These are phyloP conservation scores for Verbascum thapsus DNA, from an alignment of 257 asterid species.

Conservation along the genomic window DNA sequence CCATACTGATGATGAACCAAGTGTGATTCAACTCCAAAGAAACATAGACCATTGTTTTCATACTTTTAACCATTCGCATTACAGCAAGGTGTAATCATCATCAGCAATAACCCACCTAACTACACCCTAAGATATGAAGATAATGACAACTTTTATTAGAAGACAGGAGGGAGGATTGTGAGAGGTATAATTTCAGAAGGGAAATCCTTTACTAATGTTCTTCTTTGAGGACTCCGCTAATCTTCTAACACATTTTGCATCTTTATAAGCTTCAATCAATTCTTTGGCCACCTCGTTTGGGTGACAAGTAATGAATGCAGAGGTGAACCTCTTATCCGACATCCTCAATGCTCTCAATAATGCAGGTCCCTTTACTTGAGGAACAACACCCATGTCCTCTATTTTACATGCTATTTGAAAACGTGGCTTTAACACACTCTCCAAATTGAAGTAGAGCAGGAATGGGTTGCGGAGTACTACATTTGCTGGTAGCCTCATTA, in stretches of 20 bases:
- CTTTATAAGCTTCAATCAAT: slow-evolving; percentile 43
- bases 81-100: too few species aligned
- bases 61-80: too few species aligned
- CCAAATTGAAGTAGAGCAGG: slow-evolving; percentile 58
- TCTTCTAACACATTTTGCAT: slow-evolving; percentile 59
- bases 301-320: slow-evolving; percentile 61
- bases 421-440: slow-evolving; percentile 63
- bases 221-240: slow-evolving; percentile 78
- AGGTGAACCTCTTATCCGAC: slow-evolving; percentile 64
- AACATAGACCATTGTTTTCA: too few species aligned
- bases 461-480: slow-evolving; percentile 48
- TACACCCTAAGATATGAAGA: too few species aligned
- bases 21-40: too few species aligned
- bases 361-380: slow-evolving; percentile 58
- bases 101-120: too few species aligned
- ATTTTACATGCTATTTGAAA: slow-evolving; percentile 59
- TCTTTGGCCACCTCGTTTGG: slow-evolving; percentile 50
- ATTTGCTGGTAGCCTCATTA: slow-evolving; percentile 61
- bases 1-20: too few species aligned
- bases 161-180: too few species aligned
- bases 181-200: slow-evolving; percentile 63
- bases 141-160: too few species aligned
- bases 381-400: slow-evolving; percentile 70
- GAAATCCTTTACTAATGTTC: slow-evolving; percentile 52
- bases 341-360: slow-evolving; percentile 73